A percentile compares a stretch with the other conserved stretches of the same genome.
Conservation (phyloP, 805 yeast genomes). For the Metschnikowia amazonensis region DNA sequence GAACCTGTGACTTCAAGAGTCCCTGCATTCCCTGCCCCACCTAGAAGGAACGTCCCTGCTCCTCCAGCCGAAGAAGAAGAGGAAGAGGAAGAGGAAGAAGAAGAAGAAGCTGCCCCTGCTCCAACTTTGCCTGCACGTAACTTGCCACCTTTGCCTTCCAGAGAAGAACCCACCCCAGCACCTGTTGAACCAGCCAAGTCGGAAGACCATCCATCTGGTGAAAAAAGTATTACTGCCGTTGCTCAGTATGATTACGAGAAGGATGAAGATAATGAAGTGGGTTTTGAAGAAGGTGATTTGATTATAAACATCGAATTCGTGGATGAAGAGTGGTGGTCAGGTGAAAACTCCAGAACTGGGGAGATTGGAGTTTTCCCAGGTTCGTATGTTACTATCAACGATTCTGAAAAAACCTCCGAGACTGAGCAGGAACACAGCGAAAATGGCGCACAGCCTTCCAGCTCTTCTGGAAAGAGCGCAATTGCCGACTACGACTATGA, state of each 20-base stretch:
- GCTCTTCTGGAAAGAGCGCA: conserved; percentile 40
- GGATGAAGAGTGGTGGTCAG: conserved; percentile 73
- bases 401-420: conserved; percentile 3
- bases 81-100: neutral
- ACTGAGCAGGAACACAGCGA: conserved; percentile 11
- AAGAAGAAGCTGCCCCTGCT: conserved; percentile 7
- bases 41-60: conserved; percentile 19
- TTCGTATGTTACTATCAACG: conserved; percentile 43
- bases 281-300: conserved; percentile 60
- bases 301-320: conserved; percentile 64
- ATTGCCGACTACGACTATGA: conserved; percentile 76
- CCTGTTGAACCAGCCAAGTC: conserved; percentile 1
- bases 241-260: conserved; percentile 80
- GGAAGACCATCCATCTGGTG: conserved; percentile 5
- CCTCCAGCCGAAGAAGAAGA: conserved; percentile 17
- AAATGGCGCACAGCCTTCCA: conserved; percentile 15
- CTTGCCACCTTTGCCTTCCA: conserved; percentile 17
- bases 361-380: conserved; percentile 56
- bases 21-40: conserved; percentile 18
- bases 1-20: neutral
- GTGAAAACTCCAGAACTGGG: conserved; percentile 40
- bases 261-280: conserved; percentile 74
- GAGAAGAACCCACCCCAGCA: neutral
- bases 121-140: conserved; percentile 17
- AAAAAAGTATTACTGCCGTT: conserved; percentile 46